Percentiles rank a stretch among this genome's conserved stretches.
phyloP scores from a whole-genome alignment of 129 eudicot species.

The Glebionis coronaria region DNA sequence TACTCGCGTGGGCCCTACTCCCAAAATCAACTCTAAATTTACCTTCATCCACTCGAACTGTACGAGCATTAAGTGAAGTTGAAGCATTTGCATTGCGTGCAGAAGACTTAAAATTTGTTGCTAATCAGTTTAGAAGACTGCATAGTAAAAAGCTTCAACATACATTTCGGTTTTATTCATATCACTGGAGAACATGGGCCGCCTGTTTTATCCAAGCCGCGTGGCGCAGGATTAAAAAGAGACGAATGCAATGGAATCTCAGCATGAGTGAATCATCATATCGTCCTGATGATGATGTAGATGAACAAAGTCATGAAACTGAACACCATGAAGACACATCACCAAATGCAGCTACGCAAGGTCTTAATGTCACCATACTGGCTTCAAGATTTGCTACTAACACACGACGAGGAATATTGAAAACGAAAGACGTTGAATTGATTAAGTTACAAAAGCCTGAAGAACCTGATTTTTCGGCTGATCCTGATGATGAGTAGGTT shows the following conservation, averaged over 20 bases:
- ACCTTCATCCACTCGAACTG: slow-evolving; percentile 89
- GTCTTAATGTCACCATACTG: slow-evolving; percentile 62
- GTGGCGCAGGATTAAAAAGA: slow-evolving; percentile 65
- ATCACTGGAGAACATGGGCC: slow-evolving; percentile 96
- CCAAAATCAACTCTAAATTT: slow-evolving; percentile 65
- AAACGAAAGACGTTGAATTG: slow-evolving; percentile 58
- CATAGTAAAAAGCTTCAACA: slow-evolving; percentile 92
- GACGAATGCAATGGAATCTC: slow-evolving; percentile 56
- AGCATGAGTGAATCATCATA: slow-evolving; percentile 61
- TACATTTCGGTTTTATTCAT: slow-evolving; percentile 73
- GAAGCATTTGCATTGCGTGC: slow-evolving; percentile 84
- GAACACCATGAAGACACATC: slow-evolving; percentile 25
- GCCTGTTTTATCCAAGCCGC: slow-evolving; percentile 93
- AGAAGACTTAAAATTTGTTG: slow-evolving; percentile 84
- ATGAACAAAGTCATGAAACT: slow-evolving; percentile 24
- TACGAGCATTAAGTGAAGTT: slow-evolving; percentile 64
- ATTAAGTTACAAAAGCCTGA: slow-evolving; percentile 81
- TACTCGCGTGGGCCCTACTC: slow-evolving; percentile 89
- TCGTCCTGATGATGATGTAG: slow-evolving; percentile 29
- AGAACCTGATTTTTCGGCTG: slow-evolving; percentile 88
- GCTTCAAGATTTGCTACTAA: slow-evolving; percentile 87
- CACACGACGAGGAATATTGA: slow-evolving; percentile 65
- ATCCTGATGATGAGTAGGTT: slow-evolving; percentile 61
- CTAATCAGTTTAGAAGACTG: slow-evolving; percentile 75
- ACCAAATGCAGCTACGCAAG: slow-evolving; percentile 40